A percentile compares a stretch with the other conserved stretches of the same genome.
These are phyloP conservation scores for Pseudonectria foliicola DNA, from an alignment of 2,329 filamentous ascomycete genomes.

Conservation along the genomic window DNA sequence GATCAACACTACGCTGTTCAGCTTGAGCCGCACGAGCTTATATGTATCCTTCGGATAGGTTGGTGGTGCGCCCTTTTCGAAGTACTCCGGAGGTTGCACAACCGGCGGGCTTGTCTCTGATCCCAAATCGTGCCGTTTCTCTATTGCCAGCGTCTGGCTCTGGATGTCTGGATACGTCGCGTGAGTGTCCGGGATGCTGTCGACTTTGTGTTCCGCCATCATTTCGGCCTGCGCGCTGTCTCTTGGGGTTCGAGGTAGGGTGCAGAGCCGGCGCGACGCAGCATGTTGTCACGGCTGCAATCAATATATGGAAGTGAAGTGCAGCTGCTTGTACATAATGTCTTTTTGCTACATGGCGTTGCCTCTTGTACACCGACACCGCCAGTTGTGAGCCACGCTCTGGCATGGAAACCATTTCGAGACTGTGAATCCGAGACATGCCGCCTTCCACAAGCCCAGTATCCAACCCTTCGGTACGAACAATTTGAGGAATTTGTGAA, in stretches of 20 bases:
- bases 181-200: neutral
- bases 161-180: slow-evolving; percentile 1
- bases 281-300: too few species aligned
- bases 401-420: too few species aligned
- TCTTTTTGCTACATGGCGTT: too few species aligned
- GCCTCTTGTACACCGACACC: too few species aligned
- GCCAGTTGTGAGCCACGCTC: too few species aligned
- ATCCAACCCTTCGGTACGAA: too few species aligned
- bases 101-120: slow-evolving; percentile 6
- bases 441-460: too few species aligned
- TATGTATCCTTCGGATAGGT: neutral
- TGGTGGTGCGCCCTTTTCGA: slow-evolving; percentile 1
- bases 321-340: too few species aligned
- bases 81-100: slow-evolving; percentile 3
- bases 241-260: neutral
- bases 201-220: neutral
- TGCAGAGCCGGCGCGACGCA: neutral
- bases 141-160: neutral
- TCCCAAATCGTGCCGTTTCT: slow-evolving; percentile 2
- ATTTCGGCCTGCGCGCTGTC: neutral
- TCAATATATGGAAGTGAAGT: too few species aligned
- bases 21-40: neutral
- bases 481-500: too few species aligned
- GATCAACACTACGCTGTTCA: slow-evolving; percentile 12
- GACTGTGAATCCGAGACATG: too few species aligned